Conservation (phyloP, 257 asterid genomes). For the Penstemon barbatus region DNA sequence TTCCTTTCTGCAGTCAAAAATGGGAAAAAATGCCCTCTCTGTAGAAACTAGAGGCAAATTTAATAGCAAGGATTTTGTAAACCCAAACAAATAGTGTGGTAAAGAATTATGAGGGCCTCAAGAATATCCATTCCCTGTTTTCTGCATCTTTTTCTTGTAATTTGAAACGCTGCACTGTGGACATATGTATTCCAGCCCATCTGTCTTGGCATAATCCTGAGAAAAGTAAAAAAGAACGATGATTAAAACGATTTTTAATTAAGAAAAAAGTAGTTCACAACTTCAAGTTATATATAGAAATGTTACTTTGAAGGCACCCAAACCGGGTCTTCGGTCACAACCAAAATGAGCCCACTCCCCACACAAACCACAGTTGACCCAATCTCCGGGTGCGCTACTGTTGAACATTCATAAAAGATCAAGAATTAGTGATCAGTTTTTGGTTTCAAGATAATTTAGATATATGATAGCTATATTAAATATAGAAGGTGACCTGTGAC, state of each 20-base stretch:
- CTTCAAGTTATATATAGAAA: slow-evolving; percentile 20
- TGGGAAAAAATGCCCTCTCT: slow-evolving; percentile 5
- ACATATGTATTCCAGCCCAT: slow-evolving; percentile 96
- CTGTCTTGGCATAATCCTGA: slow-evolving; percentile 99
- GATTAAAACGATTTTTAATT: background rate
- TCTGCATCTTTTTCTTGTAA: slow-evolving; percentile 75
- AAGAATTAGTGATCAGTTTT: slow-evolving; percentile 34
- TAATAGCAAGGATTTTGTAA: slow-evolving; percentile 12
- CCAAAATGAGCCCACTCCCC: slow-evolving; percentile 99
- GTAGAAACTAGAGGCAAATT: slow-evolving; percentile 13
- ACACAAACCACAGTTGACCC: slow-evolving; percentile 98
- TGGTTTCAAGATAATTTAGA: background rate
- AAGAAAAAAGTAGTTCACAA: background rate
- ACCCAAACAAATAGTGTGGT: slow-evolving; percentile 22
- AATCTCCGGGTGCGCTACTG: slow-evolving; percentile 99
- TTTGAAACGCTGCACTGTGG: slow-evolving; percentile 93
- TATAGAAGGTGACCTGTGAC: slow-evolving; percentile 65
- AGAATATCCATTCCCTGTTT: slow-evolving; percentile 72
- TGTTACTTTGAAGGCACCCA: slow-evolving; percentile 93
- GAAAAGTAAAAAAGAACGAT: slow-evolving; percentile 16
- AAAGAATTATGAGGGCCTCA: slow-evolving; percentile 34
- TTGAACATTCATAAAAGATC: slow-evolving; percentile 21
- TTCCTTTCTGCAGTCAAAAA: slow-evolving; percentile 9
- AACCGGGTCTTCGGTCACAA: slow-evolving; percentile 92
- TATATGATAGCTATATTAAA: background rate